Evolutionary conservation across 495 filamentous ascomycete species (phyloP).

Genomic region (Clohesyomyces aquaticus): DNA sequence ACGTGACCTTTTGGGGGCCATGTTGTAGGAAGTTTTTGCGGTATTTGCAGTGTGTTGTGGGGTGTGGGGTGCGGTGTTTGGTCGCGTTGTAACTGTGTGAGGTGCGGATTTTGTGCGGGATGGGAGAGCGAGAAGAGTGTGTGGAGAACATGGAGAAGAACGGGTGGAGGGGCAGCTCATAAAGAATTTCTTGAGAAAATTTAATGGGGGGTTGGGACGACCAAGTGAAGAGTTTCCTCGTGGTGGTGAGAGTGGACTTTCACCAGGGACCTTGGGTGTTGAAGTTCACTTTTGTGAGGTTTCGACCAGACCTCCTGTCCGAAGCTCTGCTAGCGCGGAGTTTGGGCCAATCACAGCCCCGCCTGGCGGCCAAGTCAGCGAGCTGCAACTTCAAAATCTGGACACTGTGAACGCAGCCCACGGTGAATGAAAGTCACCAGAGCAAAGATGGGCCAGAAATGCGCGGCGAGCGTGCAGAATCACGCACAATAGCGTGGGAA

Average conservation of each 20-base stretch:
- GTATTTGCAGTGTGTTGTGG: constrained; percentile 1
- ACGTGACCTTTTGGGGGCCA: constrained; percentile 20
- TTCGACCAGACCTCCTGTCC: neutral
- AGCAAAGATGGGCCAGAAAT: neutral
- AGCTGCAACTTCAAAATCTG: neutral
- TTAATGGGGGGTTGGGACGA: neutral
- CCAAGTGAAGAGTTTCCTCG: neutral
- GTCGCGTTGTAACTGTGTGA: neutral
- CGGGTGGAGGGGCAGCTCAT: constrained; percentile 1
- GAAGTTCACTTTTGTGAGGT: too few relatives aligned
- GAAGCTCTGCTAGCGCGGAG: neutral
- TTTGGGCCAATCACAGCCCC: neutral
- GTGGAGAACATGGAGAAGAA: constrained; percentile 2
- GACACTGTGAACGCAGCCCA: too few relatives aligned
- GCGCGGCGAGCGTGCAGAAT: neutral
- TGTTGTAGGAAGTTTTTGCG: constrained; percentile 17
- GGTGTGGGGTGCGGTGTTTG: neutral
- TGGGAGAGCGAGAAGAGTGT: neutral
- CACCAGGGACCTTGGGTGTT: neutral
- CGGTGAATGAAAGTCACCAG: neutral
- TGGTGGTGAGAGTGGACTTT: neutral
- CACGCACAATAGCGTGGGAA: neutral
- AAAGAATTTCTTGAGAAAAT: constrained; percentile 12
- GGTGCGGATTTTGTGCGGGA: too few relatives aligned
- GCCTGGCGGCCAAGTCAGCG: neutral